Base-by-base conservation (phyloP, 805 yeast species). In the Yamadazyma tumulicola region DNA sequence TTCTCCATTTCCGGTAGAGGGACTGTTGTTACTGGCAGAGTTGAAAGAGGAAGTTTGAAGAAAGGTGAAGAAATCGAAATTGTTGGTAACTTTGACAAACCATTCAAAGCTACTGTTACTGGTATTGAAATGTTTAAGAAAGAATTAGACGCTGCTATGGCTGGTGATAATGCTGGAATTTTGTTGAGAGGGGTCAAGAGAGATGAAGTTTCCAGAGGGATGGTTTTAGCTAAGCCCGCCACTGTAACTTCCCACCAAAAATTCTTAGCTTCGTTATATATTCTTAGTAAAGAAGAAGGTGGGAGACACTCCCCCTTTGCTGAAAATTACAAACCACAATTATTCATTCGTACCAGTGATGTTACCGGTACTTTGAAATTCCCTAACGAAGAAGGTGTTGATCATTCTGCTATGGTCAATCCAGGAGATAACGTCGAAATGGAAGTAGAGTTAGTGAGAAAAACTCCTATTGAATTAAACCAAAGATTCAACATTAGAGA, bases 71-170 rank as follows among this genome's bases (percentile, higher is more conserved):
- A 93, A 75, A 74, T 93, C 54, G 97, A 93, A 76, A 81, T 93
- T 61, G 96, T 93, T 45, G 98, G 98, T 59, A 77, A 74, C 77
- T 81, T 83, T 69, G 79, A 80, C 52, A 77, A 78, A 60, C 91
- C 95, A 49, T 64, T 85, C 66, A 91, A 88, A 81, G 80, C 97
- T 53, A 86, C 84, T 45, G 97, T 89, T 46, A 93, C 98, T 39
- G 97, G 97, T 71, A 87, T 93, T 59, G 98, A 93, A 77, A 91
- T 89, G 97, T 93, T 93, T 81, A 89, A 88, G 81, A 93, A 93
- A 78, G 97, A 93, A 66, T 81, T 93, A 57, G 97, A 89, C 70
- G 76, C 80, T 55, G 97, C 97, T 49, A 84, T 84, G 81, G 98
- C 96, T 58, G 98, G 98, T 76, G 98, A 93, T 73, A 93, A 94